Conservation (phyloP, 768 basidiomycete species). For the Galerina marginata region DNA sequence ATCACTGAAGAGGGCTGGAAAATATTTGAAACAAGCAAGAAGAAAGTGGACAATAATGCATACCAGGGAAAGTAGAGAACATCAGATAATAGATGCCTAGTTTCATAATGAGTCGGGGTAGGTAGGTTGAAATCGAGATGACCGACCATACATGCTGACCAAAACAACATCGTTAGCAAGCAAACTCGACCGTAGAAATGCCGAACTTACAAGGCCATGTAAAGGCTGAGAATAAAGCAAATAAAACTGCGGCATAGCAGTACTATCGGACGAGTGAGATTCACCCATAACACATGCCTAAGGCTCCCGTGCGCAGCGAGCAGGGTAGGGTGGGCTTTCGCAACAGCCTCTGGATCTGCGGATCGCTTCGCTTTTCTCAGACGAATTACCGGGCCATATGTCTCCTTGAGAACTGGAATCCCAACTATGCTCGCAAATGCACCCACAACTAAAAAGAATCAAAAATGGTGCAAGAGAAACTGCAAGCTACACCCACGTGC, state of each 20-base stretch:
- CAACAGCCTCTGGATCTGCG: slow-evolving; percentile 47
- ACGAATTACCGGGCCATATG: slow-evolving; percentile 76
- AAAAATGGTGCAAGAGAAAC: not conserved
- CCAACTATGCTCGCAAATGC: slow-evolving; percentile 45
- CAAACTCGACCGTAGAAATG: not conserved
- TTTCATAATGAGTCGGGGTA: no score
- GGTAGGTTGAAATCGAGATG: no score
- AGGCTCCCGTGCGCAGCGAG: slow-evolving; percentile 35
- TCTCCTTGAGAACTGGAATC: slow-evolving; percentile 70
- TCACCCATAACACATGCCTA: slow-evolving; percentile 57
- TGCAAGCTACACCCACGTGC: slow-evolving; percentile 31
- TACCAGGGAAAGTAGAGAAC: slow-evolving; percentile 71
- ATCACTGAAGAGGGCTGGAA: slow-evolving; percentile 48
- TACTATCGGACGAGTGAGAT: slow-evolving; percentile 62
- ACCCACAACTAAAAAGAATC: not conserved
- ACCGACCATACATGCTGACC: slow-evolving; percentile 53
- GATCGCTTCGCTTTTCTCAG: slow-evolving; percentile 43
- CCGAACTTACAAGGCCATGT: slow-evolving; percentile 66
- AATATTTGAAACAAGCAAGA: not conserved
- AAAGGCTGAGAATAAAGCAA: slow-evolving; percentile 74
- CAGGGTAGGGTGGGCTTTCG: slow-evolving; percentile 33
- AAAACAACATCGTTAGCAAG: not conserved
- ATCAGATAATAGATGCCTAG: slow-evolving; percentile 67
- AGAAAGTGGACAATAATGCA: slow-evolving; percentile 4
- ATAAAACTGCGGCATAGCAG: slow-evolving; percentile 66